These are phyloP conservation scores for Entomortierella beljakovae DNA, from an alignment of 192 early-diverging fungal genomes.

Conservation along the genomic window DNA sequence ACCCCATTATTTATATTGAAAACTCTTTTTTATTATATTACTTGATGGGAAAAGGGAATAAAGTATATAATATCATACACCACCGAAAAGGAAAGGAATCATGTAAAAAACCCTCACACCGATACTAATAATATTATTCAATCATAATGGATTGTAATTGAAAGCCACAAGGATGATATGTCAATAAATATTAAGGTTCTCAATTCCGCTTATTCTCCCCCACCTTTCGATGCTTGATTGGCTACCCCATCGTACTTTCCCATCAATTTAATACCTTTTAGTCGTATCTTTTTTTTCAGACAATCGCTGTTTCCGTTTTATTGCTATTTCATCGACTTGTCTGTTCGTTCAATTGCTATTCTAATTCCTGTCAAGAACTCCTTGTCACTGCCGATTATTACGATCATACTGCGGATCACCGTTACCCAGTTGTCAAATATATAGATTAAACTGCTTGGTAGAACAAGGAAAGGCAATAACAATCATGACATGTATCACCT, in stretches of 20 bases:
- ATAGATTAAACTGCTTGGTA: too few relatives aligned
- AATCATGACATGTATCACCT: too few relatives aligned
- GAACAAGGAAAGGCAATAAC: too few relatives aligned
- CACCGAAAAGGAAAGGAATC: constrained; percentile 31
- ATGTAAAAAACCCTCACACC: too few relatives aligned
- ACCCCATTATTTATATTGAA: constrained; percentile 10
- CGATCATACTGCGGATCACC: too few relatives aligned
- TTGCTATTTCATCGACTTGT: neutral
- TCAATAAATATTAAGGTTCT: neutral
- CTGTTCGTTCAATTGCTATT: neutral
- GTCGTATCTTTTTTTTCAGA: neutral
- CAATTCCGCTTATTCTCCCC: neutral
- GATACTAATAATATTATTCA: neutral
- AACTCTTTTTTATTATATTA: neutral
- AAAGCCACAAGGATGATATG: neutral
- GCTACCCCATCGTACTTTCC: neutral
- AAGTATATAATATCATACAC: neutral
- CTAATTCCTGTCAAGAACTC: too few relatives aligned
- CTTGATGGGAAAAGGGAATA: neutral
- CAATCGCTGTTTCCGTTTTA: neutral
- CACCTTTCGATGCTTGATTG: neutral
- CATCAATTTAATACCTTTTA: neutral
- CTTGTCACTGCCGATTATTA: too few relatives aligned
- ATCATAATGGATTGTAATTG: neutral
- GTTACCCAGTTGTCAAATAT: too few relatives aligned